Percentiles rank a stretch among this genome's conserved stretches.
phyloP scores from a whole-genome alignment of 2,329 filamentous ascomycete species.

The Beauveria scarabaeidicola region DNA sequence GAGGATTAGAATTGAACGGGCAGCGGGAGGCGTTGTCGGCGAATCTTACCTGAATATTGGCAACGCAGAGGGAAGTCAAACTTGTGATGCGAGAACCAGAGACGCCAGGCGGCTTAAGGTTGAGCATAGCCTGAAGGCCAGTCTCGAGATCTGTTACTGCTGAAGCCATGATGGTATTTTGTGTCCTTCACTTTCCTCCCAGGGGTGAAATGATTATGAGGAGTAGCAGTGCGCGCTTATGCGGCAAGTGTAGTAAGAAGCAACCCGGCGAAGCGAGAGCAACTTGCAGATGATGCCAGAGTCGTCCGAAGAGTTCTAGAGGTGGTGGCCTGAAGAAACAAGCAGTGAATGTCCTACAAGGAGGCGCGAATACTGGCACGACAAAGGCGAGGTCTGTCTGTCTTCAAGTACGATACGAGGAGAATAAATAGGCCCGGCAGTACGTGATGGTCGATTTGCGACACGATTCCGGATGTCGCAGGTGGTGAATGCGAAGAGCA shows the following conservation, averaged over 20 bases:
- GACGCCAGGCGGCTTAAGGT: slow-evolving; percentile 85
- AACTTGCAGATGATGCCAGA: not conserved
- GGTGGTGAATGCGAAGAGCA: not conserved
- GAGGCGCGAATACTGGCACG: slow-evolving; percentile 8
- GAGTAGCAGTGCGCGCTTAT: not conserved
- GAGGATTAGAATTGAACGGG: not conserved
- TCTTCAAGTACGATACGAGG: slow-evolving; percentile 11
- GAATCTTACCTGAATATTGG: slow-evolving; percentile 72
- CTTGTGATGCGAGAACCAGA: slow-evolving; percentile 85
- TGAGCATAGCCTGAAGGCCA: slow-evolving; percentile 84
- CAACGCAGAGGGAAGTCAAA: slow-evolving; percentile 79
- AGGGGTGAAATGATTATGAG: not conserved
- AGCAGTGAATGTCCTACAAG: slow-evolving; percentile 9
- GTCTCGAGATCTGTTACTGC: slow-evolving; percentile 86
- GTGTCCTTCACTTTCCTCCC: not conserved
- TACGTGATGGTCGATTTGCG: not conserved
- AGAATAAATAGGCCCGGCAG: not conserved
- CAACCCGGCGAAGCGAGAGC: not conserved
- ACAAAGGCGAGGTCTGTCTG: not conserved
- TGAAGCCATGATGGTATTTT: slow-evolving; percentile 51
- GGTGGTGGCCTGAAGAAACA: not conserved
- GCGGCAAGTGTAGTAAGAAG: not conserved
- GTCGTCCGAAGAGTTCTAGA: not conserved
- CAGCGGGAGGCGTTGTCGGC: not conserved
- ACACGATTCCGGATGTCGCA: not conserved